Evolutionary conservation across 1,139 yeast genomes (phyloP).

Genomic region (Scheffersomyces quercinus): DNA sequence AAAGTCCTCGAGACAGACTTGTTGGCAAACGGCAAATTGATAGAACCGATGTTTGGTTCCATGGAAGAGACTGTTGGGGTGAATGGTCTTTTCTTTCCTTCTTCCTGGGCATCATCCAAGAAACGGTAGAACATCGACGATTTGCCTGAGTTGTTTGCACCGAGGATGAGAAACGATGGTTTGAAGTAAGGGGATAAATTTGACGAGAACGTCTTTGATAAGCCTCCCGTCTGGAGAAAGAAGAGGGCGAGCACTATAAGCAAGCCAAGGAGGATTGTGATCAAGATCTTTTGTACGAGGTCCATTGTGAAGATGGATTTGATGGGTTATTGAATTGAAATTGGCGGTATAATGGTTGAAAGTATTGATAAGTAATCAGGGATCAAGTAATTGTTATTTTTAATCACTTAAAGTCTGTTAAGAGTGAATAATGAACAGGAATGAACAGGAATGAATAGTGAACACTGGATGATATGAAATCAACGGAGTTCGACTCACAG

Average conservation of each 20-base stretch:
- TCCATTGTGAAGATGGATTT: conserved; percentile 16
- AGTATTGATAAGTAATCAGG: too few relatives aligned
- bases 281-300: conserved; percentile 16
- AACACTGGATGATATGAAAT: too few relatives aligned
- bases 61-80: conserved; percentile 44
- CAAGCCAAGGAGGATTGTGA: conserved; percentile 20
- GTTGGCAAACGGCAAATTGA: conserved; percentile 38
- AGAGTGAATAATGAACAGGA: too few relatives aligned
- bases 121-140: conserved; percentile 58
- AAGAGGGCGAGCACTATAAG: conserved; percentile 16
- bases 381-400: too few relatives aligned
- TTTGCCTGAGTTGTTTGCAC: conserved; percentile 75
- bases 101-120: conserved; percentile 14
- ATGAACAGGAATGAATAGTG: too few relatives aligned
- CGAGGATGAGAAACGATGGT: conserved; percentile 70
- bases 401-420: too few relatives aligned
- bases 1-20: conserved; percentile 32
- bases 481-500: too few relatives aligned
- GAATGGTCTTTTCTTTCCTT: conserved; percentile 9
- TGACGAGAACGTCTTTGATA: conserved; percentile 10
- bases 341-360: too few relatives aligned
- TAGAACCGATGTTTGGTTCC: conserved; percentile 35
- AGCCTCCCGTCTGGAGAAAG: conserved; percentile 11
- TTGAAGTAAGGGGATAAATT: conserved; percentile 20
- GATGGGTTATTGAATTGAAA: too few relatives aligned